These are phyloP conservation scores for Colletotrichum cuscutae DNA, from an alignment of 2,329 filamentous ascomycete species.

Conservation along the genomic window DNA sequence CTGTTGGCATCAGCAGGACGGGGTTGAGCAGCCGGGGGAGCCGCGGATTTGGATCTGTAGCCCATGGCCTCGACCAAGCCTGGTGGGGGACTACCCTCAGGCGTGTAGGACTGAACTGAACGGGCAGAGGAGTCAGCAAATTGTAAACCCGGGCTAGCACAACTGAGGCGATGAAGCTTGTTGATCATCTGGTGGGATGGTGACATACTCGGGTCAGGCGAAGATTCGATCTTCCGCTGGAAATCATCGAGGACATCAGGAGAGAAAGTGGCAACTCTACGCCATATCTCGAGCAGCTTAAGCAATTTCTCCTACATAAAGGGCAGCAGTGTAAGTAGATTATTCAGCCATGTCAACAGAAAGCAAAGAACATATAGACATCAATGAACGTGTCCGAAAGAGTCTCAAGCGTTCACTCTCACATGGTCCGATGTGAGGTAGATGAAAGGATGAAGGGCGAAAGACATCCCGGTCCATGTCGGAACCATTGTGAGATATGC, in stretches of 20 bases:
- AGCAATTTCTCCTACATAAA: conserved; percentile 88
- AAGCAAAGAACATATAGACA: background rate
- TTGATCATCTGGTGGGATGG: conserved; percentile 32
- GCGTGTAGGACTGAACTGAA: conserved; percentile 76
- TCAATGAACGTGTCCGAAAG: background rate
- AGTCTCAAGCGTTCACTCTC: background rate
- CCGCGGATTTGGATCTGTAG: conserved; percentile 37
- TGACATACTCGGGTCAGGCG: conserved; percentile 72
- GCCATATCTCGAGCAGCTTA: conserved; percentile 98
- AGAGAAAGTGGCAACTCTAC: conserved; percentile 93
- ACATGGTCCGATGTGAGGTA: background rate
- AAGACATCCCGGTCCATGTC: background rate
- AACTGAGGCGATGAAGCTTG: conserved; percentile 20
- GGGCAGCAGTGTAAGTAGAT: conserved; percentile 52
- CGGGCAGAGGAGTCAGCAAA: conserved; percentile 17
- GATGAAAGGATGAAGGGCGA: background rate
- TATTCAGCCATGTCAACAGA: conserved; percentile 2
- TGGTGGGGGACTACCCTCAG: conserved; percentile 69
- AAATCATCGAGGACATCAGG: conserved; percentile 80
- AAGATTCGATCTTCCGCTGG: conserved; percentile 79
- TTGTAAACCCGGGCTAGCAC: background rate
- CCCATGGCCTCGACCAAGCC: conserved; percentile 53
- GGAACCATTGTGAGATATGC: background rate
- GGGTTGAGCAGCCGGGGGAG: conserved; percentile 48
- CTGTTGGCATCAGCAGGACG: conserved; percentile 59